Percentiles rank a stretch among this genome's conserved stretches.
Conservation (phyloP, 2,329 filamentous ascomycete genomes). For the Chaetomium globosum region DNA sequence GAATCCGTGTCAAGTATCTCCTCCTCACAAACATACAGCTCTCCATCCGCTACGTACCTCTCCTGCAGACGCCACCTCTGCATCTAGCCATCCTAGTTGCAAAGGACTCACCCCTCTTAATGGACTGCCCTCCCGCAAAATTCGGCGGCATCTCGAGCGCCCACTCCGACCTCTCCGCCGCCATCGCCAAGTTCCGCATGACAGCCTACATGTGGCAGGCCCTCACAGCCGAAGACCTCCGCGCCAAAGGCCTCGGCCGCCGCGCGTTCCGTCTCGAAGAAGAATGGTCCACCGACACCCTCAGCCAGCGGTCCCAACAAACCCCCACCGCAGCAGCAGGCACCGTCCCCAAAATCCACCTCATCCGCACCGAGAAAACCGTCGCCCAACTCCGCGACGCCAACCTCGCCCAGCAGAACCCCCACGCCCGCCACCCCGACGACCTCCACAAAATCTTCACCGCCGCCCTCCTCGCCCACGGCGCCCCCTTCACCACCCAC, state of each 20-base stretch:
- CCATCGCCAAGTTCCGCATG: constrained; percentile 71
- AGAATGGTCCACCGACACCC: constrained; percentile 69
- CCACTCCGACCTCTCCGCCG: constrained; percentile 58
- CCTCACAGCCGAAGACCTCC: constrained; percentile 75
- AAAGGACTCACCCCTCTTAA: constrained; percentile 68
- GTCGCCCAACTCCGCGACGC: constrained; percentile 66
- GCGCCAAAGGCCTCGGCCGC: constrained; percentile 66
- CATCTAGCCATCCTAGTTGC: constrained; percentile 71
- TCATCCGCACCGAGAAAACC: constrained; percentile 67
- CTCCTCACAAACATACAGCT: constrained; percentile 14
- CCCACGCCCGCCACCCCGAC: constrained; percentile 56
- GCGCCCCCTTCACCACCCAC: constrained; percentile 38
- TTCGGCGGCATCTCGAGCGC: constrained; percentile 57
- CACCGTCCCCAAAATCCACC: constrained; percentile 63
- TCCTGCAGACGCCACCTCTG: constrained; percentile 61
- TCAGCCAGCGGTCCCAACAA: constrained; percentile 48
- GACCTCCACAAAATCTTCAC: constrained; percentile 51
- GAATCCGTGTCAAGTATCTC: not conserved
- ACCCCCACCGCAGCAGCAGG: constrained; percentile 24
- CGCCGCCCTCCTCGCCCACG: constrained; percentile 50
- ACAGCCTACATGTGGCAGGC: constrained; percentile 77
- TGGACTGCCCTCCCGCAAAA: constrained; percentile 66
- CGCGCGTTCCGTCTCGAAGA: constrained; percentile 74
- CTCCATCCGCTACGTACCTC: constrained; percentile 55
- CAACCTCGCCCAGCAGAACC: constrained; percentile 67